A percentile compares a stretch with the other conserved stretches of the same genome.
Evolutionary conservation across 1,139 yeast genomes (phyloP).

Genomic region (Kluyveromyces sp.): DNA sequence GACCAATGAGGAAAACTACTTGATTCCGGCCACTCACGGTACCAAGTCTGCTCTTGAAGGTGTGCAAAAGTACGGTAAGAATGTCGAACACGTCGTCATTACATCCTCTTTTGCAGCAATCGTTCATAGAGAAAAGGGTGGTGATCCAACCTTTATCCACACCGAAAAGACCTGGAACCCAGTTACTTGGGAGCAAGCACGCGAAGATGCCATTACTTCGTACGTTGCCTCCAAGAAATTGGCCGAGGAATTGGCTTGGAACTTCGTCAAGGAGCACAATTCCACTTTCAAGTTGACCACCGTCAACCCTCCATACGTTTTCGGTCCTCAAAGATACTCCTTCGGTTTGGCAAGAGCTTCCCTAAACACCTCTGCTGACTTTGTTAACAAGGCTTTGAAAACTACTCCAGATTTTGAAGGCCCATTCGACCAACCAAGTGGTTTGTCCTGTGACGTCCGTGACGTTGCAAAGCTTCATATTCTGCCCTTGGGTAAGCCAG

Average conservation of each 20-base stretch:
- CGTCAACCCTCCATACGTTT: conserved; percentile 41
- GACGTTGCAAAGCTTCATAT: conserved; percentile 39
- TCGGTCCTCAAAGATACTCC: conserved; percentile 40
- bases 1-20: conserved; percentile 29
- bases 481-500: conserved; percentile 32
- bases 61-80: conserved; percentile 34
- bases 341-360: conserved; percentile 25
- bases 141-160: conserved; percentile 30
- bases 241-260: conserved; percentile 43
- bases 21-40: conserved; percentile 44
- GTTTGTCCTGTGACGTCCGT: conserved; percentile 35
- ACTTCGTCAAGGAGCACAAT: conserved; percentile 31
- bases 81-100: conserved; percentile 40
- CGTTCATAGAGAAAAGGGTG: conserved; percentile 28
- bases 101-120: conserved; percentile 48
- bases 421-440: conserved; percentile 17
- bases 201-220: conserved; percentile 22
- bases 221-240: conserved; percentile 35
- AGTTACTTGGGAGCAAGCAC: conserved; percentile 35
- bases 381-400: conserved; percentile 20
- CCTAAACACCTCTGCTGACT: conserved; percentile 36
- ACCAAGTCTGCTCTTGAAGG: conserved; percentile 36
- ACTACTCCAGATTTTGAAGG: conserved; percentile 19
- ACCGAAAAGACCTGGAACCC: conserved; percentile 39
- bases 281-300: conserved; percentile 37